A percentile compares a stretch with the other conserved stretches of the same genome.
These are phyloP conservation scores for Halophytophthora batemanensis DNA, from an alignment of 352 stramenopile species.

Conservation along the genomic window DNA sequence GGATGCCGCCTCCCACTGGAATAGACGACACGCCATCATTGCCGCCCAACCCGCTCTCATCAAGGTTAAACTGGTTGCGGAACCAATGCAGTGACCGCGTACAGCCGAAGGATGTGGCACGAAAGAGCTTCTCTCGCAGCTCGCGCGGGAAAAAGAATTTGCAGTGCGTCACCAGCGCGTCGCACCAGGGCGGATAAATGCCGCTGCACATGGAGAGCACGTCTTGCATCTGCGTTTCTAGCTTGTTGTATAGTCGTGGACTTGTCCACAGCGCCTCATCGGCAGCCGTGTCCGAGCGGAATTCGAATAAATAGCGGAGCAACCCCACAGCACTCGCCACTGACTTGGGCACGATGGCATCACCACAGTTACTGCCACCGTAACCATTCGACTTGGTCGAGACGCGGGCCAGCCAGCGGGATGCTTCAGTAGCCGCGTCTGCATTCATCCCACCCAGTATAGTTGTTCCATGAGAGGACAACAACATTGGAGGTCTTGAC, in stretches of 20 bases:
- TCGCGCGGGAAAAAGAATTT: constrained; percentile 82
- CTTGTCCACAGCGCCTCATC: constrained; percentile 64
- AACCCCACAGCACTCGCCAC: constrained; percentile 50
- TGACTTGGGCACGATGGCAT: constrained; percentile 22
- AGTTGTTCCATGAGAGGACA: constrained; percentile 21
- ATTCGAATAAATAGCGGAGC: constrained; percentile 61
- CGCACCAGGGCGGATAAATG: constrained; percentile 80
- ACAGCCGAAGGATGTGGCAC: constrained; percentile 74
- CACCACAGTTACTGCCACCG: constrained; percentile 4
- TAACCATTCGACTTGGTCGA: constrained; percentile 7
- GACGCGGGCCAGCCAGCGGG: constrained; percentile 23
- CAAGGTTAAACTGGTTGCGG: constrained; percentile 59
- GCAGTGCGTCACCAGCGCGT: constrained; percentile 67
- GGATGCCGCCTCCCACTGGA: constrained; percentile 34
- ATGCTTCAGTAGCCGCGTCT: constrained; percentile 14
- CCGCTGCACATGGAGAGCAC: constrained; percentile 80
- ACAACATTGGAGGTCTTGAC: constrained; percentile 5
- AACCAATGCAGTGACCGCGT: constrained; percentile 83
- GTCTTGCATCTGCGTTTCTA: constrained; percentile 77
- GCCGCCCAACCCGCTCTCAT: constrained; percentile 28
- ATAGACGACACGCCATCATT: constrained; percentile 16
- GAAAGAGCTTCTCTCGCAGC: constrained; percentile 69
- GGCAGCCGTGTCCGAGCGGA: constrained; percentile 14
- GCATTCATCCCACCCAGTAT: constrained; percentile 19
- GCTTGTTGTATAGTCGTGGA: constrained; percentile 73